phyloP scores from a whole-genome alignment of 2,329 filamentous ascomycete genomes.

The Geosmithia putterillii region DNA sequence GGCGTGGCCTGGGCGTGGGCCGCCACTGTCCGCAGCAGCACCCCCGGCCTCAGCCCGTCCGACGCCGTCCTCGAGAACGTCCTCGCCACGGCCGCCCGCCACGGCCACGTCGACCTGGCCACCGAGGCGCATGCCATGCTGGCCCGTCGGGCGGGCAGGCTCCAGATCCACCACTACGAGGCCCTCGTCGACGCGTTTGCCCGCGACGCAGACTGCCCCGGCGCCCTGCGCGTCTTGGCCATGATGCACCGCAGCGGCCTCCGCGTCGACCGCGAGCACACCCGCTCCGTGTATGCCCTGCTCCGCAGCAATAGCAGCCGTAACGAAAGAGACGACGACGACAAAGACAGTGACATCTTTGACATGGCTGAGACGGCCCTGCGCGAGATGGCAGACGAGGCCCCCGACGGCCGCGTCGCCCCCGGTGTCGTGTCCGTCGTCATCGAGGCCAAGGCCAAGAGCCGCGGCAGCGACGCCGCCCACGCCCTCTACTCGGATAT shows the following conservation, averaged over 20 bases:
- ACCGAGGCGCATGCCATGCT: conserved; percentile 51
- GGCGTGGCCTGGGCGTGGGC: conserved; percentile 63
- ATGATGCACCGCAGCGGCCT: conserved; percentile 52
- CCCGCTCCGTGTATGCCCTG: conserved; percentile 46
- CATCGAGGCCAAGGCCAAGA: conserved; percentile 18
- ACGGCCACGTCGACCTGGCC: conserved; percentile 56
- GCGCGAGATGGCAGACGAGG: conserved; percentile 26
- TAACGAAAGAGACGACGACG: no score
- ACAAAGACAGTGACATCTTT: conserved; percentile 17
- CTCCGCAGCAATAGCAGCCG: conserved; percentile 32
- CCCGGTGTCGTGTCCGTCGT: conserved; percentile 20
- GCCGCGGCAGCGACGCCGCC: conserved; percentile 14
- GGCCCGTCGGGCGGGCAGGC: conserved; percentile 23
- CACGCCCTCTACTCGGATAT: conserved; percentile 18
- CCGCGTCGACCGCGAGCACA: conserved; percentile 45
- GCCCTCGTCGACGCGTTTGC: conserved; percentile 62
- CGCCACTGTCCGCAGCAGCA: conserved; percentile 37
- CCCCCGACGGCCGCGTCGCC: conserved; percentile 20
- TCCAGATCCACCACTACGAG: conserved; percentile 65
- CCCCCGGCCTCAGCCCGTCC: conserved; percentile 29
- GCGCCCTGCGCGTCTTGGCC: conserved; percentile 57
- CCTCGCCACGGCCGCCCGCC: conserved; percentile 57
- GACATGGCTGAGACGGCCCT: conserved; percentile 44
- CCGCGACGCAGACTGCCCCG: conserved; percentile 42
- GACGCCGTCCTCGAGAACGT: conserved; percentile 56